phyloP scores from a whole-genome alignment of 352 stramenopile species.

The Pythium coloratum region DNA sequence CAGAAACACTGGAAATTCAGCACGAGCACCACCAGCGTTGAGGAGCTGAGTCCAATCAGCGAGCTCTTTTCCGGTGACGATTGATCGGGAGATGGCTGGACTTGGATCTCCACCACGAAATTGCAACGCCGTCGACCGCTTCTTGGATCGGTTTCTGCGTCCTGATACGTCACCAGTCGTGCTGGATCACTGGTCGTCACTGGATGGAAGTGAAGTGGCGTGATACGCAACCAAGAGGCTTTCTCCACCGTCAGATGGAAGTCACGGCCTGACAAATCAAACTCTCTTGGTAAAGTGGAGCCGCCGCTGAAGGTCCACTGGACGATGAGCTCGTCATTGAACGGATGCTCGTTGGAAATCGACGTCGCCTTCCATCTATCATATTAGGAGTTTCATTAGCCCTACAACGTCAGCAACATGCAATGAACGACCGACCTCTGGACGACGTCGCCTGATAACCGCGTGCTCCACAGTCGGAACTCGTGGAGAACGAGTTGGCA shows the following conservation, averaged over 20 bases:
- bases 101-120: conserved; percentile 26
- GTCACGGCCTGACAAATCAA: conserved; percentile 19
- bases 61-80: not conserved
- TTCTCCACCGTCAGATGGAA: conserved; percentile 16
- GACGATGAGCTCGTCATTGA: conserved; percentile 4
- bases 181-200: not conserved
- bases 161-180: conserved; percentile 10
- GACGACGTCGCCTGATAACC: not conserved
- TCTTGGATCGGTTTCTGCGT: not conserved
- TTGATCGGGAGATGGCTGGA: not conserved
- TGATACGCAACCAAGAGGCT: conserved; percentile 9
- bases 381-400: not conserved
- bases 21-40: conserved; percentile 27
- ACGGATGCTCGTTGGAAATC: conserved; percentile 16
- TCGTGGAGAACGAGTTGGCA: conserved; percentile 28
- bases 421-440: not conserved
- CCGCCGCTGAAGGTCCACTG: conserved; percentile 26
- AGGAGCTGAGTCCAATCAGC: not conserved
- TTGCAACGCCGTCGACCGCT: not conserved
- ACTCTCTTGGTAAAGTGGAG: conserved; percentile 3
- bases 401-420: not conserved
- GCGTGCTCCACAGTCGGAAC: conserved; percentile 14
- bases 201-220: conserved; percentile 14
- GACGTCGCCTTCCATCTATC: conserved; percentile 18
- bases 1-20: conserved; percentile 36